phyloP scores from a whole-genome alignment of 805 yeast genomes.

The Komagataella ulmi region DNA sequence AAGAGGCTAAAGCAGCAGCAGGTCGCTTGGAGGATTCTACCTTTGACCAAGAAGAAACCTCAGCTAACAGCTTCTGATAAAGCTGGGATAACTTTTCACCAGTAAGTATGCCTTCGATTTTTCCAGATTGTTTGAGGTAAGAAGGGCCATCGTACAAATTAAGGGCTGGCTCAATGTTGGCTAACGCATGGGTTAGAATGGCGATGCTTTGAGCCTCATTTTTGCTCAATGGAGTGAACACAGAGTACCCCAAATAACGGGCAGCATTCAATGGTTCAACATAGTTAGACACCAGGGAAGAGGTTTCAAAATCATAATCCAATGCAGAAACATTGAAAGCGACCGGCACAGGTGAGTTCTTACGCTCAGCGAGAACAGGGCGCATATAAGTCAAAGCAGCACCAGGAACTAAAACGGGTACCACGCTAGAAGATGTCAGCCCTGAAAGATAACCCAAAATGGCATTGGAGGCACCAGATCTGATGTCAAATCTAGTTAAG shows the following conservation, averaged over 20 bases:
- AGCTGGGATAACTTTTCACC: slow-evolving; percentile 25
- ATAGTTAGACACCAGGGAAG: slow-evolving; percentile 50
- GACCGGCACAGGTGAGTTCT: slow-evolving; percentile 32
- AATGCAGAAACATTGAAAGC: slow-evolving; percentile 67
- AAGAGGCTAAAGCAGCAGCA: slow-evolving; percentile 28
- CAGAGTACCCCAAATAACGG: slow-evolving; percentile 47
- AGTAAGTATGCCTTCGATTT: slow-evolving; percentile 28
- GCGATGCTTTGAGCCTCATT: slow-evolving; percentile 59
- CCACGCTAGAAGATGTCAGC: slow-evolving; percentile 7
- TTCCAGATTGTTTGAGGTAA: slow-evolving; percentile 37
- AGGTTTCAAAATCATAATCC: slow-evolving; percentile 44
- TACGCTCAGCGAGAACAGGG: slow-evolving; percentile 32
- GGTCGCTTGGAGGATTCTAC: slow-evolving; percentile 23
- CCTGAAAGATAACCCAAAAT: slow-evolving; percentile 53
- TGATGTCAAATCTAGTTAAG: slow-evolving; percentile 49
- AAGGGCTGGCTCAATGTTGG: slow-evolving; percentile 44
- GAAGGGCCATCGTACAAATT: slow-evolving; percentile 75
- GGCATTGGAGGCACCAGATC: slow-evolving; percentile 75
- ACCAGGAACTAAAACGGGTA: slow-evolving; percentile 46
- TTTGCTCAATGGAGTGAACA: slow-evolving; percentile 51
- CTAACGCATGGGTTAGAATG: slow-evolving; percentile 46
- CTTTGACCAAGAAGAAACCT: slow-evolving; percentile 12
- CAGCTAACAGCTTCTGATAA: slow-evolving; percentile 23
- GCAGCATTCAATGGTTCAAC: slow-evolving; percentile 50
- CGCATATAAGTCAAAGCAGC: slow-evolving; percentile 58